phyloP scores from a whole-genome alignment of 768 basidiomycete genomes.

The Podaxis carcinomalis region DNA sequence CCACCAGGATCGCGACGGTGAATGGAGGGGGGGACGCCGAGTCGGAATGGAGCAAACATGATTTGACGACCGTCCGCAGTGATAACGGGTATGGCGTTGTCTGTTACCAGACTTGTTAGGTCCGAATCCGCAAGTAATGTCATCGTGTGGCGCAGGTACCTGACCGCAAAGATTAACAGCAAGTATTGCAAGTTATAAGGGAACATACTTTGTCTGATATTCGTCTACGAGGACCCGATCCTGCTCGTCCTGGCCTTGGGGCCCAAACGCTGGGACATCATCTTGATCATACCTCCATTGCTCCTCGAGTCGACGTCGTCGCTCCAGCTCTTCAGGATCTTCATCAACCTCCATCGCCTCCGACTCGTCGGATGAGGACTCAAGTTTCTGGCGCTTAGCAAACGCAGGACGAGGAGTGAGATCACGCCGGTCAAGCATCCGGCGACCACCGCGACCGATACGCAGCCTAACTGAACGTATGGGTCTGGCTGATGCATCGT shows the following conservation, averaged over 20 bases:
- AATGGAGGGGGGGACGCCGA: conserved; percentile 33
- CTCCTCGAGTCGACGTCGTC: conserved; percentile 37
- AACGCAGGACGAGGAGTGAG: conserved; percentile 21
- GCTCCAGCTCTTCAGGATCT: conserved; percentile 34
- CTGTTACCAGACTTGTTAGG: conserved; percentile 44
- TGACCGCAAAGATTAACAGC: conserved; percentile 19
- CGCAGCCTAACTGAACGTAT: conserved; percentile 64
- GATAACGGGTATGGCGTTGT: conserved; percentile 41
- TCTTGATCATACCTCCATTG: conserved; percentile 71
- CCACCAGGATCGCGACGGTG: conserved; percentile 30
- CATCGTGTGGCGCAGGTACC: conserved; percentile 54
- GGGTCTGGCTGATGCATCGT: conserved; percentile 22
- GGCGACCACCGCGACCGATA: conserved; percentile 77
- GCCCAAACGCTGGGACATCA: conserved; percentile 50
- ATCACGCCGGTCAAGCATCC: conserved; percentile 68
- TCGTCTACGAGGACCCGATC: conserved; percentile 71
- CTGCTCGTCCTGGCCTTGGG: conserved; percentile 63
- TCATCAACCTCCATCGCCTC: conserved; percentile 31
- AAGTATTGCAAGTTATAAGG: background rate
- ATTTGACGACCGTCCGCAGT: conserved; percentile 48
- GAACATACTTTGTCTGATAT: conserved; percentile 47
- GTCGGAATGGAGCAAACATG: conserved; percentile 44
- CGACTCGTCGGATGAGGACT: conserved; percentile 19
- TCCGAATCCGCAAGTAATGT: conserved; percentile 55
- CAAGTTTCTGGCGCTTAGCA: conserved; percentile 17